Percentiles rank a stretch among this genome's conserved stretches.
Evolutionary conservation across 192 early-diverging fungal species (phyloP).

Genomic region (Coemansia sp.): DNA sequence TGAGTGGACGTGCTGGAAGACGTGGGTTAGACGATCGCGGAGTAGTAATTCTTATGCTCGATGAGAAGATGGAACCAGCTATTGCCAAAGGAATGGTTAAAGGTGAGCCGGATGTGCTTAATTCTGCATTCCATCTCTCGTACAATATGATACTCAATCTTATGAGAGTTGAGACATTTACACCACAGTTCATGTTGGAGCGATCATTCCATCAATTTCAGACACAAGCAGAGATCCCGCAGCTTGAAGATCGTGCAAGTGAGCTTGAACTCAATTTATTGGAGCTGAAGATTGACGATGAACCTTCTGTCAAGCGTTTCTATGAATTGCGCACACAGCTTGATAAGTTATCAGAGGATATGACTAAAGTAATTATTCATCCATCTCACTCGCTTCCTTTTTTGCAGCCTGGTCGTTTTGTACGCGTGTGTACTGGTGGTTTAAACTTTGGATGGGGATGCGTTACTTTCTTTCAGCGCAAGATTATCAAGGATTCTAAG

Average conservation of each 20-base stretch:
- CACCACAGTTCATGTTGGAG: slow-evolving; percentile 89
- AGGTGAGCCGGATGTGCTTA: slow-evolving; percentile 77
- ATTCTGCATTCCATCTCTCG: slow-evolving; percentile 92
- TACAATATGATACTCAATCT: slow-evolving; percentile 98
- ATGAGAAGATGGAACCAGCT: slow-evolving; percentile 90
- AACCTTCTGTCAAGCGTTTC: slow-evolving; percentile 69
- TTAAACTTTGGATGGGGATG: slow-evolving; percentile 93
- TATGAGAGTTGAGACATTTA: slow-evolving; percentile 91
- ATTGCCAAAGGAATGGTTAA: slow-evolving; percentile 94
- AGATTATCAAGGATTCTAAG: slow-evolving; percentile 17
- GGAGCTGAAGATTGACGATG: slow-evolving; percentile 60
- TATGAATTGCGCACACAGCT: slow-evolving; percentile 76
- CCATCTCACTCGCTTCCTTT: slow-evolving; percentile 80
- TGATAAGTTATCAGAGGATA: slow-evolving; percentile 61
- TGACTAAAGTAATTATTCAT: slow-evolving; percentile 76
- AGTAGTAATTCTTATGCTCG: slow-evolving; percentile 95
- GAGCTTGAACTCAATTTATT: slow-evolving; percentile 56
- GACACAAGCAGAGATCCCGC: slow-evolving; percentile 78
- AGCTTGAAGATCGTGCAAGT: slow-evolving; percentile 54
- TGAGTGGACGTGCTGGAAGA: slow-evolving; percentile 97
- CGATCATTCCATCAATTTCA: slow-evolving; percentile 92
- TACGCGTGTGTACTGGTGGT: slow-evolving; percentile 58
- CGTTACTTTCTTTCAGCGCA: slow-evolving; percentile 72
- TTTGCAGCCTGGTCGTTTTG: slow-evolving; percentile 82
- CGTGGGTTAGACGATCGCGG: slow-evolving; percentile 97